phyloP scores from a whole-genome alignment of 169 alveolate species.

The Toxoplasma gondii region DNA sequence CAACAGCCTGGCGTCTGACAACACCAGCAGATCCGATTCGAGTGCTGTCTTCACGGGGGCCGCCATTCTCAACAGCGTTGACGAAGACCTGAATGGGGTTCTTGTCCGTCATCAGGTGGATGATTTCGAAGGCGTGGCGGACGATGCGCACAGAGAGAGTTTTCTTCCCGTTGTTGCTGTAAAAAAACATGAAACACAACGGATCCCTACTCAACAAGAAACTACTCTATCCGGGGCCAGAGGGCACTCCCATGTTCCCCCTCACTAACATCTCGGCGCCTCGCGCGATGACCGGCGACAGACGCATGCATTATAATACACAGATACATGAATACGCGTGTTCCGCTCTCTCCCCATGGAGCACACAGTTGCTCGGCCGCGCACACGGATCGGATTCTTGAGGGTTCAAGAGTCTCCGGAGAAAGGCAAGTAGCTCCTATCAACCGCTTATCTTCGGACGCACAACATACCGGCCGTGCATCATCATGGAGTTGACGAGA shows the following conservation, averaged over 20 bases:
- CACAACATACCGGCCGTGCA: conserved; percentile 74
- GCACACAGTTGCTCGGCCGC: too few species aligned
- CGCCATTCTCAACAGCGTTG: conserved; percentile 98
- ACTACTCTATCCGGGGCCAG: neutral
- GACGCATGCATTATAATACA: too few species aligned
- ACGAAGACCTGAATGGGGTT: conserved; percentile 98
- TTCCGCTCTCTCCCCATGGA: too few species aligned
- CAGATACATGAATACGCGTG: too few species aligned
- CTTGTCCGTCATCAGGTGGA: conserved; percentile 94
- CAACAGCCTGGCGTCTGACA: conserved; percentile 99
- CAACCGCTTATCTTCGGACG: too few species aligned
- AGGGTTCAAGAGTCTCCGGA: too few species aligned
- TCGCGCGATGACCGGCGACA: neutral
- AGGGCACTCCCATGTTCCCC: neutral
- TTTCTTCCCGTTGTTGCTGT: conserved; percentile 99
- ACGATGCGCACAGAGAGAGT: conserved; percentile 97
- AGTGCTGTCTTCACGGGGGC: conserved; percentile 98
- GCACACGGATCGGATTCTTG: too few species aligned
- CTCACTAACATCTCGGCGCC: neutral
- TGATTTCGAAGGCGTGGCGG: conserved; percentile 97
- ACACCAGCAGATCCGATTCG: conserved; percentile 99
- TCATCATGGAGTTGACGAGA: conserved; percentile 90
- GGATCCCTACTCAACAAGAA: neutral
- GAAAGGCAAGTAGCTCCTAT: too few species aligned
- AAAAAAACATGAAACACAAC: neutral